Conservation (phyloP, 1,284 basidiomycete genomes). For the Xanthoconium separans region DNA sequence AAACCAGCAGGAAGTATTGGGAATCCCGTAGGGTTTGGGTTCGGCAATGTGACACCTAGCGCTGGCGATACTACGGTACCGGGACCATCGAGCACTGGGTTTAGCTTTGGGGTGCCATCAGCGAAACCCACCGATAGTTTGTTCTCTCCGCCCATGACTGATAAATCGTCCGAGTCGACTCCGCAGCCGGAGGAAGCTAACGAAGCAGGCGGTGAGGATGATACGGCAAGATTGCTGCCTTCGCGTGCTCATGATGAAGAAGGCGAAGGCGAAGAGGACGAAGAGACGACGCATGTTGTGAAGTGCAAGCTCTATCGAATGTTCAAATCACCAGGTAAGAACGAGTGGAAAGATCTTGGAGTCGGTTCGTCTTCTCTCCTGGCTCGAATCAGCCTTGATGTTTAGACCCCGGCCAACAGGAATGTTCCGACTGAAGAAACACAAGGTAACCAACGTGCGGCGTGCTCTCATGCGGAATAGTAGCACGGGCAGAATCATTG, state of each 20-base stretch:
- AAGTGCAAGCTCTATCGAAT: conserved; percentile 67
- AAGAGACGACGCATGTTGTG: conserved; percentile 64
- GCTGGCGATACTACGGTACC: conserved; percentile 22
- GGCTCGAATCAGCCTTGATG: background rate
- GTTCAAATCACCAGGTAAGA: conserved; percentile 50
- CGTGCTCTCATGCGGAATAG: conserved; percentile 68
- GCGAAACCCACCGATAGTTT: conserved; percentile 24
- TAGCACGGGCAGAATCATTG: conserved; percentile 66
- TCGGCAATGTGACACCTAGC: conserved; percentile 44
- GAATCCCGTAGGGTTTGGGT: conserved; percentile 58
- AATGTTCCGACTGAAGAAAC: conserved; percentile 66
- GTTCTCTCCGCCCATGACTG: conserved; percentile 31
- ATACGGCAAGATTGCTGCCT: conserved; percentile 35
- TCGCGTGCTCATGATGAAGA: conserved; percentile 58
- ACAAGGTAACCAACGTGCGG: conserved; percentile 55
- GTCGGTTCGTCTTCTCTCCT: conserved; percentile 43
- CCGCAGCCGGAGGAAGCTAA: conserved; percentile 36
- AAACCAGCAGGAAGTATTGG: conserved; percentile 49
- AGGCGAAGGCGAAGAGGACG: conserved; percentile 81
- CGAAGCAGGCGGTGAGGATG: conserved; percentile 36
- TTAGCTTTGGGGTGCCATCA: conserved; percentile 31
- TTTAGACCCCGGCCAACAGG: conserved; percentile 39
- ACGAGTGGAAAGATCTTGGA: conserved; percentile 61
- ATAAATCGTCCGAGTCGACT: conserved; percentile 33
- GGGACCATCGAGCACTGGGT: conserved; percentile 18